Evolutionary conservation across 2,329 filamentous ascomycete genomes (phyloP).

Genomic region (Pseudohalonectria lignicola): DNA sequence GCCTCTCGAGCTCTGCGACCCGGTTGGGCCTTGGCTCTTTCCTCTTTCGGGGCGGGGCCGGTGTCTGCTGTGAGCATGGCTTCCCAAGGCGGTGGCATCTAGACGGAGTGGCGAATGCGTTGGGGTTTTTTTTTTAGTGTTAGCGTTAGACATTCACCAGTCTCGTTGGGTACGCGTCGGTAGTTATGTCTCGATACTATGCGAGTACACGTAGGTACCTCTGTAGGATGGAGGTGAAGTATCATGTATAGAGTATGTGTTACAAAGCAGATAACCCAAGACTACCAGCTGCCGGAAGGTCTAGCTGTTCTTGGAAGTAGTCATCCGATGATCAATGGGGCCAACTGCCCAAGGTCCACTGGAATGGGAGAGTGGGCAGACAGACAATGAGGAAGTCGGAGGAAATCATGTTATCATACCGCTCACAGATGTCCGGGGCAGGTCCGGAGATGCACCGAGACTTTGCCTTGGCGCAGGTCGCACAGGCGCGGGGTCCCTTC

Average conservation of each 20-base stretch:
- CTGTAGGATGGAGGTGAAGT: not conserved
- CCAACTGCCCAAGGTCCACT: no score
- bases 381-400: not conserved
- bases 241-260: not conserved
- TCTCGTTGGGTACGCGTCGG: no score
- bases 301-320: no score
- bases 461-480: constrained; percentile 40
- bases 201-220: no score
- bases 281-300: not conserved
- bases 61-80: constrained; percentile 32
- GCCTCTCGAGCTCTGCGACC: constrained; percentile 38
- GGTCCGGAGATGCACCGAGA: constrained; percentile 34
- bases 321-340: no score
- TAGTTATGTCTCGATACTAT: no score
- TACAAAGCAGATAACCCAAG: not conserved
- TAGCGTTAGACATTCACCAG: not conserved
- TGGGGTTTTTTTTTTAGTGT: no score
- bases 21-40: constrained; percentile 34
- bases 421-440: constrained; percentile 31
- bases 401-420: constrained; percentile 20
- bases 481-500: constrained; percentile 37
- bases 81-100: constrained; percentile 38
- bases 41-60: constrained; percentile 34
- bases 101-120: not conserved
- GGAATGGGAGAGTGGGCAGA: not conserved